Evolutionary conservation across 2,329 filamentous ascomycete species (phyloP), one percentile per base, ranked within the genome.

Genomic region (Beauveria brongniartii): DNA sequence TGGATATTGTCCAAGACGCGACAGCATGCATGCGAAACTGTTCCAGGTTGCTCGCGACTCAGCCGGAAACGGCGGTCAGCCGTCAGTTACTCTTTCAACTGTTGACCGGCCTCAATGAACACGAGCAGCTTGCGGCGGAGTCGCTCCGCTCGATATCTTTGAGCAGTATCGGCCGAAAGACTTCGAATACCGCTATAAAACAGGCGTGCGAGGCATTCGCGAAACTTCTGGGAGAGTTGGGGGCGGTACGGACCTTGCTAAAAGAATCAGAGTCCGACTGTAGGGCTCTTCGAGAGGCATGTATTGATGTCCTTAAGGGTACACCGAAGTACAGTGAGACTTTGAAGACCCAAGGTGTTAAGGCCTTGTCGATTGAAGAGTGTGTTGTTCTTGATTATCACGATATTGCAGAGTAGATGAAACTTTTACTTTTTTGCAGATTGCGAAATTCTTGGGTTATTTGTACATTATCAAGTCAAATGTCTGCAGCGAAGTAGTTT

Each of bases 211-310:
- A 59, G 24, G 59, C 64, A 1, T 74, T 72, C 62, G 64, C 74
- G 37, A 47, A 48, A 30, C 62, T 71, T 5, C 63, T 74, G 20
- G 70, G 70, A 6, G 65, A 67, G 16, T 65, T 74, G 9, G 71
- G 72, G 8, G 70, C 71, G 6, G 61, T 66, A 9, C 63, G 70
- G 43, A 72, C 68, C 28, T 63, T 74, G 16, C 68, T 68, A 67
- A 69, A 68, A 52, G 72, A 73, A 64, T 69, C 69, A n/a, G 58
- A 61, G 14, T 26, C 10, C 18, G 12, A 22, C 4, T 9, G 30
- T n/a, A 3, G 3, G 43, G n/a, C 26, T 16, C 30, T 61, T n/a
- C 20, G 22, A 18, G 24, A 48, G 22, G 43, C 51, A 30, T 61
- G 50, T 28, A 47, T 30, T 8, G 7, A 7, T 22, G 54, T 57